A percentile compares a stretch with the other conserved stretches of the same genome.
These are phyloP conservation scores for Cyberlindnera nakhonratchasimensis DNA, from an alignment of 805 yeast genomes.

Conservation along the genomic window DNA sequence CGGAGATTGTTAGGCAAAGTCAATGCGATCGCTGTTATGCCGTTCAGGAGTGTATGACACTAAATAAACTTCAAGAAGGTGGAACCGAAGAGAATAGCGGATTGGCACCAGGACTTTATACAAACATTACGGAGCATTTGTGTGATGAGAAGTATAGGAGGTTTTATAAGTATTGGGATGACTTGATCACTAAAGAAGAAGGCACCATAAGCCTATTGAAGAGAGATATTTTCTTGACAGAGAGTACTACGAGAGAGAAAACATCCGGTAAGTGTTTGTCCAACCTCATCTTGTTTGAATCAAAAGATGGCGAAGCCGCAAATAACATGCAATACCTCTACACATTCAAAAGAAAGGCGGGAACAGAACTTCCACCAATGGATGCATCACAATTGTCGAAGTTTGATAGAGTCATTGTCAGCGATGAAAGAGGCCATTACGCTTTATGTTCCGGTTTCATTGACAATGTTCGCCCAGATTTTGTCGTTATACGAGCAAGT, in stretches of 20 bases:
- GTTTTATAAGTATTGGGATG: slow-evolving; percentile 74
- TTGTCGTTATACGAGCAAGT: slow-evolving; percentile 48
- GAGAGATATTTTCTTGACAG: slow-evolving; percentile 56
- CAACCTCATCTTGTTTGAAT: slow-evolving; percentile 39
- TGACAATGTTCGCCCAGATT: slow-evolving; percentile 37
- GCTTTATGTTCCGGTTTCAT: slow-evolving; percentile 66
- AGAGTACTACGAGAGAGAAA: slow-evolving; percentile 55
- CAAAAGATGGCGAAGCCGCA: slow-evolving; percentile 21
- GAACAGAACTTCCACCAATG: slow-evolving; percentile 19
- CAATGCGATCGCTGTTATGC: slow-evolving; percentile 61
- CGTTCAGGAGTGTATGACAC: slow-evolving; percentile 58
- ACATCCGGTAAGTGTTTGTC: slow-evolving; percentile 58
- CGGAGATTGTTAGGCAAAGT: slow-evolving; percentile 49
- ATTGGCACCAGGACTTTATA: slow-evolving; percentile 44
- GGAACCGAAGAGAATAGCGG: slow-evolving; percentile 58
- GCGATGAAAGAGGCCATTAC: slow-evolving; percentile 79
- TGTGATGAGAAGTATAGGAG: slow-evolving; percentile 38
- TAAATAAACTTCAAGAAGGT: slow-evolving; percentile 54
- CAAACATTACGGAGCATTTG: slow-evolving; percentile 49
- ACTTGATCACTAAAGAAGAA: slow-evolving; percentile 70
- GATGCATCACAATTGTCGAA: slow-evolving; percentile 46
- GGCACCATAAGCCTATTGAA: slow-evolving; percentile 47
- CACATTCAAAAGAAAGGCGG: slow-evolving; percentile 41
- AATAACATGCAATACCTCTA: slow-evolving; percentile 37
- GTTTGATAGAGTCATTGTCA: slow-evolving; percentile 65